These are phyloP conservation scores for Limnanthes douglasii DNA, from an alignment of 345 rosid genomes.

Conservation along the genomic window DNA sequence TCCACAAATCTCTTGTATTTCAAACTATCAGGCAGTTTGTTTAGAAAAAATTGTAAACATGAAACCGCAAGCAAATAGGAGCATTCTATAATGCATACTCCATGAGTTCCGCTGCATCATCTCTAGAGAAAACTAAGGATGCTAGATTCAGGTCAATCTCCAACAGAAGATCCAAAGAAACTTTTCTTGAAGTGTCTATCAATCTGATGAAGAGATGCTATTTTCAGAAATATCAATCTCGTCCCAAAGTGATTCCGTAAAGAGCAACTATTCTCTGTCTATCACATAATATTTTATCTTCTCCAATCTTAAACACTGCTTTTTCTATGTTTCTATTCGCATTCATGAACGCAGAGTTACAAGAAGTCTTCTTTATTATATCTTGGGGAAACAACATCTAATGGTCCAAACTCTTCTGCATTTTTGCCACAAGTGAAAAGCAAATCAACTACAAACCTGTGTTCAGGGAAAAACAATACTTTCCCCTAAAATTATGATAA, in stretches of 20 bases:
- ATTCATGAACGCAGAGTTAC: slow-evolving; percentile 19
- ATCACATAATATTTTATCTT: slow-evolving; percentile 64
- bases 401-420: slow-evolving; percentile 47
- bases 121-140: slow-evolving; percentile 45
- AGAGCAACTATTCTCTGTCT: slow-evolving; percentile 68
- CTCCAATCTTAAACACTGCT: slow-evolving; percentile 57
- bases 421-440: slow-evolving; percentile 70
- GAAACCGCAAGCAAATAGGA: slow-evolving; percentile 72
- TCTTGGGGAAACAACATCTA: slow-evolving; percentile 47
- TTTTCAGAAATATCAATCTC: slow-evolving; percentile 86
- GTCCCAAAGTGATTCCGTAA: slow-evolving; percentile 65
- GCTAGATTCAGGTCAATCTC: slow-evolving; percentile 85
- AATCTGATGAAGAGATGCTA: slow-evolving; percentile 44
- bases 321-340: slow-evolving; percentile 11
- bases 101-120: slow-evolving; percentile 80
- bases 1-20: slow-evolving; percentile 54
- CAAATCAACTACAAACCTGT: slow-evolving; percentile 64
- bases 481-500: no score
- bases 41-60: slow-evolving; percentile 72
- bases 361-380: slow-evolving; percentile 13
- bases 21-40: slow-evolving; percentile 65
- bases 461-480: no score
- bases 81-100: slow-evolving; percentile 76
- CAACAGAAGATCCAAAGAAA: slow-evolving; percentile 42
- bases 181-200: slow-evolving; percentile 50